Conservation (phyloP, 805 yeast species). For the Sporopachydermia lactativora region DNA sequence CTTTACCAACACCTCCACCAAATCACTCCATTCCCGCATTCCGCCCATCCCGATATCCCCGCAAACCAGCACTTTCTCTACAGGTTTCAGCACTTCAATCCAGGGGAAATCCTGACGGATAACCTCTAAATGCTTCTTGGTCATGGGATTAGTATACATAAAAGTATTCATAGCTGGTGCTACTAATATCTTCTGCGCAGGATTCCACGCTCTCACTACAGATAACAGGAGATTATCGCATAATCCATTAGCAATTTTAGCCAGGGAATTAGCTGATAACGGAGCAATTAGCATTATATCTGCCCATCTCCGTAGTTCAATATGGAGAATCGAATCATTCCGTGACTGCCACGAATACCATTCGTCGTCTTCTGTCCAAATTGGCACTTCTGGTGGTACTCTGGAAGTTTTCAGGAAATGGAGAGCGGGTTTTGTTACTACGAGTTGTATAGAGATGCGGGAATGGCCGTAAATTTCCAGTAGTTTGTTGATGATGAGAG, state of each 20-base stretch:
- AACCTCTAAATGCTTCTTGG: conserved; percentile 53
- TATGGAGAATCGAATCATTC: conserved; percentile 66
- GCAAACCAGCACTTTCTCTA: conserved; percentile 65
- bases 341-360: conserved; percentile 38
- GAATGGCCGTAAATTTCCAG: conserved; percentile 64
- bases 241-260: conserved; percentile 63
- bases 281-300: conserved; percentile 69
- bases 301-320: conserved; percentile 76
- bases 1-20: conserved; percentile 40
- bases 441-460: conserved; percentile 69
- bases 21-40: conserved; percentile 79
- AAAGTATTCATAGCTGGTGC: conserved; percentile 87
- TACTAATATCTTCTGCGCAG: conserved; percentile 52
- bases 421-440: conserved; percentile 40
- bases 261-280: conserved; percentile 63
- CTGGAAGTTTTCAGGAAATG: conserved; percentile 19
- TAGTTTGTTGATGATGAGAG: conserved; percentile 74
- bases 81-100: conserved; percentile 63
- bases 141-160: conserved; percentile 67
- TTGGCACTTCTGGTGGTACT: conserved; percentile 19
- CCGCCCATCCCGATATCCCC: conserved; percentile 93
- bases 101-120: conserved; percentile 61
- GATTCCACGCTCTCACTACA: conserved; percentile 69
- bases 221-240: conserved; percentile 67
- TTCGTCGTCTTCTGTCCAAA: conserved; percentile 78